These are phyloP conservation scores for Dothiorella sarmentorum DNA, from an alignment of 2,329 filamentous ascomycete genomes.

Conservation along the genomic window DNA sequence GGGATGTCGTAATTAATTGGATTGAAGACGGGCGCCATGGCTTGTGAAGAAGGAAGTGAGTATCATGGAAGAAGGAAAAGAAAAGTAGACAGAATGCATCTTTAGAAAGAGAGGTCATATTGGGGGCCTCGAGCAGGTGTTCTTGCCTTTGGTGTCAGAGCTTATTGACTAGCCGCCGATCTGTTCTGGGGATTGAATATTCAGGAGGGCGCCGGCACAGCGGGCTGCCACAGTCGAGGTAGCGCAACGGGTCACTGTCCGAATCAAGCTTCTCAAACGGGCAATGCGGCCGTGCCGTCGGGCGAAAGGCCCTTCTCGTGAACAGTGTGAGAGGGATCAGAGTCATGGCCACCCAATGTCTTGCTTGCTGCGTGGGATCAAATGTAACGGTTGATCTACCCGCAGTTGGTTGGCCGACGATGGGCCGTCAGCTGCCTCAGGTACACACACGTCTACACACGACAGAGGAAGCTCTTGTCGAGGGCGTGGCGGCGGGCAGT, in stretches of 20 bases:
- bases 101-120: neutral
- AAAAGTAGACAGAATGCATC: neutral
- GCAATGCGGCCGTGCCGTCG: neutral
- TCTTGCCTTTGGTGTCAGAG: neutral
- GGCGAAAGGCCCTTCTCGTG: neutral
- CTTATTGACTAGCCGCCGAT: conserved; percentile 8
- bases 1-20: conserved; percentile 15
- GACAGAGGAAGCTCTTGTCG: neutral
- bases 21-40: conserved; percentile 13
- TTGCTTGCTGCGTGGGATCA: too few relatives aligned
- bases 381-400: neutral
- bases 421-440: too few relatives aligned
- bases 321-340: neutral
- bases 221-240: conserved; percentile 6
- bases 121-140: conserved; percentile 2
- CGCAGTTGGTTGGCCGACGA: neutral
- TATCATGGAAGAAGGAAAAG: neutral
- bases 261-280: neutral
- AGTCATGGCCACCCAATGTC: too few relatives aligned
- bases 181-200: neutral
- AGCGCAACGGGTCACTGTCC: neutral
- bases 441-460: too few relatives aligned
- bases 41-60: neutral
- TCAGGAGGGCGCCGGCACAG: conserved; percentile 9
- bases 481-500: neutral